Evolutionary conservation across 306 rosid genomes (phyloP), one percentile per base, ranked within the genome.

Genomic region (Aeschynomene evenia): DNA sequence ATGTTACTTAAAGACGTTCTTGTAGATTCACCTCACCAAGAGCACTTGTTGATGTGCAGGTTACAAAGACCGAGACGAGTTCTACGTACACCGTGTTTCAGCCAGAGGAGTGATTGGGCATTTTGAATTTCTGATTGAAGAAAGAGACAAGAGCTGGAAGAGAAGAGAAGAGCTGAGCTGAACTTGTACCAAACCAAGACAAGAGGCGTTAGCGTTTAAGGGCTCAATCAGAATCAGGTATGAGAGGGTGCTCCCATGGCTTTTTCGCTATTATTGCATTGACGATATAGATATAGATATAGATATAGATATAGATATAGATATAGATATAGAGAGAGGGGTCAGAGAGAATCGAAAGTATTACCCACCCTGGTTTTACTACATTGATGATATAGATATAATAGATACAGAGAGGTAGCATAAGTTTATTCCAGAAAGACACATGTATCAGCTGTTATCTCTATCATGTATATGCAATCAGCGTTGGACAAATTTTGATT

Each of bases 1-100:
- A 42, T 48, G 64, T 70, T 70, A 49, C 75, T 62, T 29, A 4
- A 37, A 50, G 46, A 70, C 66, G 20, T 70, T 53, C 62, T 63
- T 57, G 67, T 70, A 49, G 71, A 57, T 65, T 64, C 72, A 68
- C 51, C 69, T 61, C 16, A 73, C 46, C 55, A 33, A 43, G 34
- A 58, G 39, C 33, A 23, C 59, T 13, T 48, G 63, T 82, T 62
- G 75, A 29, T 28, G 64, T 88, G 96, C 92, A 94, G 98, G 96
- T 85, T 66, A 83, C 90, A 5, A 88, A 94, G 85, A 88, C 97
- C 0, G 89, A 94, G 84, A 68, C 88, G 23, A 86, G 93, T 79
- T 83, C 96, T 76, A 71, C 84, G 12, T 94, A 81, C 81, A 71
- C 84, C 3, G 70, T 91, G 68, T 87, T 87, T 78, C 86, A 45